These are phyloP conservation scores for Ramicandelaber brevisporus DNA, from an alignment of 192 early-diverging fungal genomes.

Conservation along the genomic window DNA sequence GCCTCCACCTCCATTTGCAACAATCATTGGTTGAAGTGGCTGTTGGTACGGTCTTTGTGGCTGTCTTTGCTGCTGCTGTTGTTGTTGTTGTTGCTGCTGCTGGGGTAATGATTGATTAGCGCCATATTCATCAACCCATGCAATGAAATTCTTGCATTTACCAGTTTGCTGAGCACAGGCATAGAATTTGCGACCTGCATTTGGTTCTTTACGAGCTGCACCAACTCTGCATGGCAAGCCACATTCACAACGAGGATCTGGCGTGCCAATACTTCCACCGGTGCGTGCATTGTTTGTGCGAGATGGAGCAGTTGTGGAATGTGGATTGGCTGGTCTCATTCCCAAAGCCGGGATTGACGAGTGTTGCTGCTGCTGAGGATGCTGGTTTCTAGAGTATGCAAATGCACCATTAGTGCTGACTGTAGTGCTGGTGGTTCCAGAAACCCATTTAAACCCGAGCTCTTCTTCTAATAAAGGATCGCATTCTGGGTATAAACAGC, in stretches of 20 bases:
- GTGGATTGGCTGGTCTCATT: neutral
- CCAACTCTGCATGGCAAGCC: slow-evolving; percentile 11
- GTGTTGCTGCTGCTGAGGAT: neutral
- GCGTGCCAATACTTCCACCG: neutral
- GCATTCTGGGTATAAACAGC: no score
- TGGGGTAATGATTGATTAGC: slow-evolving; percentile 2
- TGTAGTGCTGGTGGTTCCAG: no score
- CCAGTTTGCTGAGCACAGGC: slow-evolving; percentile 15
- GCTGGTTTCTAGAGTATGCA: no score
- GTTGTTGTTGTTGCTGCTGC: no score
- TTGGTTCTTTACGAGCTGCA: slow-evolving; percentile 4
- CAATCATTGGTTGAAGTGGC: slow-evolving; percentile 1
- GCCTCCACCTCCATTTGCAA: slow-evolving; percentile 2
- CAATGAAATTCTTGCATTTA: slow-evolving; percentile 12
- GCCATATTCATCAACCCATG: slow-evolving; percentile 1
- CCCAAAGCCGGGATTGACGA: neutral
- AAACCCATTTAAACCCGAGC: no score
- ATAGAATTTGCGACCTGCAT: slow-evolving; percentile 23
- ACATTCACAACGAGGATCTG: slow-evolving; percentile 21
- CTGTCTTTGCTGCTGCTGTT: no score
- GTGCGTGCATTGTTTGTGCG: neutral
- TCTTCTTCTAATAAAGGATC: no score
- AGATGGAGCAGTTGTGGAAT: neutral
- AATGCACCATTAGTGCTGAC: no score
- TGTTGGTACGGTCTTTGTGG: no score